These are phyloP conservation scores for Bretziella fagacearum DNA, from an alignment of 2,329 filamentous ascomycete species.

Conservation along the genomic window DNA sequence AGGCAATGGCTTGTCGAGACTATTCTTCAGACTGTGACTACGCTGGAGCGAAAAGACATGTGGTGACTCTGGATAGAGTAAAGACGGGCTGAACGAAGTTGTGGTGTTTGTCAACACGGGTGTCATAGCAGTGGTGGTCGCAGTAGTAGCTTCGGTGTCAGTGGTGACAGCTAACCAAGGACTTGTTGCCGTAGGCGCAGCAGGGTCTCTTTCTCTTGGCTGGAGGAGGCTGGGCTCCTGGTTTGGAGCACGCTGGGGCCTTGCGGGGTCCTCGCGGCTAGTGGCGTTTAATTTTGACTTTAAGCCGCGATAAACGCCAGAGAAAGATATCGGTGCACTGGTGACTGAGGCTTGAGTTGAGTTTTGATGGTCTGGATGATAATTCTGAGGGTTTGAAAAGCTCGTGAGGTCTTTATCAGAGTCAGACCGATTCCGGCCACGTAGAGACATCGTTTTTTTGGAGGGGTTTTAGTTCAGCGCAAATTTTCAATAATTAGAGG, in stretches of 20 bases:
- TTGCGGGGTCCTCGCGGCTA: conserved; percentile 27
- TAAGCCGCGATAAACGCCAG: conserved; percentile 35
- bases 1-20: conserved; percentile 39
- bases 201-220: conserved; percentile 29
- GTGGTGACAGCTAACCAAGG: not conserved
- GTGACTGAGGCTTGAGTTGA: too few relatives aligned
- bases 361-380: too few relatives aligned
- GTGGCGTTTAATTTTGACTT: conserved; percentile 22
- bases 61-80: not conserved
- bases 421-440: not conserved
- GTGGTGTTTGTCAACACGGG: conserved; percentile 12
- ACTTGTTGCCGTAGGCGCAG: conserved; percentile 19
- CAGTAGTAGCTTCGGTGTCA: not conserved
- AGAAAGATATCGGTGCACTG: too few relatives aligned
- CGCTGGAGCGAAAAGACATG: conserved; percentile 16
- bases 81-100: conserved; percentile 15
- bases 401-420: conserved; percentile 4
- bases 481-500: too few relatives aligned
- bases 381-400: not conserved
- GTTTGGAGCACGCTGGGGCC: conserved; percentile 15
- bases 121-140: conserved; percentile 2
- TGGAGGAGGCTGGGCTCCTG: conserved; percentile 17
- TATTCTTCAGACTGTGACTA: conserved; percentile 37
- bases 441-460: not conserved
- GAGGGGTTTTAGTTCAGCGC: too few relatives aligned